Evolutionary conservation across 495 filamentous ascomycete genomes (phyloP), one percentile per base, ranked within the genome.

Genomic region (Amphirosellinia nigrospora): DNA sequence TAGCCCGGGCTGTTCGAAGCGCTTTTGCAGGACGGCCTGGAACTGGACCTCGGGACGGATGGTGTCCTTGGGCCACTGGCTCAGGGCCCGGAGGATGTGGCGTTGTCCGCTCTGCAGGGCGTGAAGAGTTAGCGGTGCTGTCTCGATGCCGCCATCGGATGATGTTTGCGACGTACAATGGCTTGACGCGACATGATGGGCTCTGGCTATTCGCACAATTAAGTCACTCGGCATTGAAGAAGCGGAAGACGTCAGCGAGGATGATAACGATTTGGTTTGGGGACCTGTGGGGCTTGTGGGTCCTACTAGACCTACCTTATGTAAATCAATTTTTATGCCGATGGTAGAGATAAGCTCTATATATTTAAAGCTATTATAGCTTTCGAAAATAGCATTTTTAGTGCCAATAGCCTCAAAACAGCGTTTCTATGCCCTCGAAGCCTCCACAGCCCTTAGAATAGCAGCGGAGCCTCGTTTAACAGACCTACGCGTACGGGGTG

Each of bases 11-110:
- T 78, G 73, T 21, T 86, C 82, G 58, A 94, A 83, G 60, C 90
- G 88, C 64, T 84, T 82, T 71, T 86, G 85, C 50, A 97, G 85
- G 64, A 89, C 86, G 69, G 88, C 80, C 71, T 93, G 91, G 75
- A 97, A 88, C 68, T 92, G 90, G 75, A 90, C 85, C 62, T 90
- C 87, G 11, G 94, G 94, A 2, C 94, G 93, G 64, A 97, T 87
- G 50, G 80, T 75, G 77, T 96, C 93, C 70, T 84, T 83, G 58
- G 94, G 94, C 94, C 94, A 97, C 73, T 87, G 89, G 72, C 85
- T 82, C 64, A 96, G 82, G 69, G 91, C 89, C 80, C 86, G 89
- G 66, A 89, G 83, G 83, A 89, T 89, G 76, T 84, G 88, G 77
- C 79, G 84, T 74, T 78, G 83, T 74, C 75, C 80, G 70, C 83